Evolutionary conservation across 176 grass and related monocot species (phyloP).

Genomic region (Metroxylon sagu): DNA sequence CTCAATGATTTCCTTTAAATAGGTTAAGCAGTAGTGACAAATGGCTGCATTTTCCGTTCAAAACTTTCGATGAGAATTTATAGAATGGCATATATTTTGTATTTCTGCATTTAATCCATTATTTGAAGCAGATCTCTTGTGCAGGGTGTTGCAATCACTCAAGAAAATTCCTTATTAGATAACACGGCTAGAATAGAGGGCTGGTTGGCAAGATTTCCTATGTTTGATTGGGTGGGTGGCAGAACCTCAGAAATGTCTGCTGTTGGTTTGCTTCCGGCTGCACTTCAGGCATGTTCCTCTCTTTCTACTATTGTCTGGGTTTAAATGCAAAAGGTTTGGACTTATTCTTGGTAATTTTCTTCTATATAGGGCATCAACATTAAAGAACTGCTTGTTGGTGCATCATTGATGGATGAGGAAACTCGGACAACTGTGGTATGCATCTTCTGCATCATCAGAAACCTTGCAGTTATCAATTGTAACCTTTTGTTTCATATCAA

Average conservation of each 20-base stretch:
- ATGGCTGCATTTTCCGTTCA: too few relatives aligned
- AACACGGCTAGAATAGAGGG: constrained; percentile 97
- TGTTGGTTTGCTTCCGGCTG: constrained; percentile 93
- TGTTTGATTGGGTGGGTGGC: constrained; percentile 99
- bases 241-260: constrained; percentile 98
- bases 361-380: constrained; percentile 71
- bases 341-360: constrained; percentile 13
- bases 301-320: background rate
- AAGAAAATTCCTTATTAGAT: constrained; percentile 97
- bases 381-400: constrained; percentile 89
- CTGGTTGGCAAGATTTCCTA: constrained; percentile 95
- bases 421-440: constrained; percentile 83
- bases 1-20: too few relatives aligned
- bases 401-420: constrained; percentile 90
- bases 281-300: constrained; percentile 54
- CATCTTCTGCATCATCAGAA: constrained; percentile 6
- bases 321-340: constrained; percentile 10
- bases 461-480: too few relatives aligned
- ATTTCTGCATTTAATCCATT: background rate
- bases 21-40: too few relatives aligned
- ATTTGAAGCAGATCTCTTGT: constrained; percentile 11
- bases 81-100: too few relatives aligned
- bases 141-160: constrained; percentile 96
- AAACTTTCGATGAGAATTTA: too few relatives aligned
- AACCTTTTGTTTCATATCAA: too few relatives aligned